Evolutionary conservation across 2,329 filamentous ascomycete genomes (phyloP).

Genomic region (Sclerotinia borealis): DNA sequence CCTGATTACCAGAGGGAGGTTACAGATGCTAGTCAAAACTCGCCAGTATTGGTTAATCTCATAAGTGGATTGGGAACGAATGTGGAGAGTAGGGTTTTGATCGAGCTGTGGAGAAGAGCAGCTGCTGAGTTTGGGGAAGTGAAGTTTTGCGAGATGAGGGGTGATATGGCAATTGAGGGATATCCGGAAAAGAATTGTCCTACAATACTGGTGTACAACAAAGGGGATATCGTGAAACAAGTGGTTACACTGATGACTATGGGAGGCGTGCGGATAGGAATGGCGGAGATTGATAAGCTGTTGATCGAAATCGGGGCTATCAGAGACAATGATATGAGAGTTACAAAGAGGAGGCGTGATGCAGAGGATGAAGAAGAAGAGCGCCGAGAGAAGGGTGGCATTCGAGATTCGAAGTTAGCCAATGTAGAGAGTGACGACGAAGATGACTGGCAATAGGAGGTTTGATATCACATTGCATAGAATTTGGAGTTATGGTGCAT

Average conservation of each 20-base stretch:
- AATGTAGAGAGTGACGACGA: constrained; percentile 36
- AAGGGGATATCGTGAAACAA: constrained; percentile 88
- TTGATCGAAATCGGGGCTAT: constrained; percentile 79
- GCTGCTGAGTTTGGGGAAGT: constrained; percentile 84
- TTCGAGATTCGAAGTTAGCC: constrained; percentile 23
- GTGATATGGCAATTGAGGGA: constrained; percentile 87
- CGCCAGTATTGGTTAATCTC: constrained; percentile 69
- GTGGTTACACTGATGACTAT: constrained; percentile 82
- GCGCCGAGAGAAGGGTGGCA: constrained; percentile 27
- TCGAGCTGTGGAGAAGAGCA: constrained; percentile 79
- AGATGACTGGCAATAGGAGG: constrained; percentile 32
- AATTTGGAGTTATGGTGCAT: constrained; percentile 9
- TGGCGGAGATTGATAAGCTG: constrained; percentile 73
- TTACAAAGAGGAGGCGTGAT: constrained; percentile 38
- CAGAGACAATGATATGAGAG: constrained; percentile 68
- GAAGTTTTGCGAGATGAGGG: constrained; percentile 96
- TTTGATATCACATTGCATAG: constrained; percentile 9
- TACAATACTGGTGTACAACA: constrained; percentile 86
- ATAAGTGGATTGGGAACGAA: constrained; percentile 74
- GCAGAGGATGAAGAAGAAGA: constrained; percentile 31
- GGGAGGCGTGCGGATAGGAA: constrained; percentile 62
- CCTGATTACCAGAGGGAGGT: constrained; percentile 88
- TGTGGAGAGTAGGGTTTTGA: constrained; percentile 75
- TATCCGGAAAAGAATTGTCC: constrained; percentile 95
- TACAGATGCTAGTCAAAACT: constrained; percentile 76